Percentiles rank a stretch among this genome's conserved stretches.
These are phyloP conservation scores for Mycocentrospora acerina DNA, from an alignment of 2,329 filamentous ascomycete genomes.

Conservation along the genomic window DNA sequence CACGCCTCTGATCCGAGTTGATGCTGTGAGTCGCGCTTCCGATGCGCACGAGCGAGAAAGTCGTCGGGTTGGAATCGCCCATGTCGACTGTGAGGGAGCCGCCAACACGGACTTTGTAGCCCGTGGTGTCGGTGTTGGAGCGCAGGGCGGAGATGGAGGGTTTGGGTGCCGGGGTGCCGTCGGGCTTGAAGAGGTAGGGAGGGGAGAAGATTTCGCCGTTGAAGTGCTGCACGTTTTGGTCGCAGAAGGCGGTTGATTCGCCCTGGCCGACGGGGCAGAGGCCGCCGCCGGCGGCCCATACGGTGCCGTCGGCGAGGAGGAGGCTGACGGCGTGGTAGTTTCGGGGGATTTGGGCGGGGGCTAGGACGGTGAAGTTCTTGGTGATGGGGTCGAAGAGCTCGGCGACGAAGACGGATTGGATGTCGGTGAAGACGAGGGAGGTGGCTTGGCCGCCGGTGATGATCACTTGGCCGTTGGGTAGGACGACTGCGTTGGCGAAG, in stretches of 20 bases:
- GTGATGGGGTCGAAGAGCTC: conserved; percentile 29
- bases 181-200: conserved; percentile 55
- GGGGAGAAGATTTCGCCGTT: conserved; percentile 60
- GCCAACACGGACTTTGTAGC: conserved; percentile 38
- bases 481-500: conserved; percentile 30
- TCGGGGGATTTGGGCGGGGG: conserved; percentile 20
- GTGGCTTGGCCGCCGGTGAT: conserved; percentile 30
- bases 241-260: no score
- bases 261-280: conserved; percentile 45
- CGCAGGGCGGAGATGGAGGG: conserved; percentile 46
- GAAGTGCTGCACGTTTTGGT: conserved; percentile 55
- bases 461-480: conserved; percentile 40
- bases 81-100: conserved; percentile 31
- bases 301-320: conserved; percentile 28
- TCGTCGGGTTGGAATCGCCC: conserved; percentile 26
- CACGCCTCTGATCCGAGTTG: conserved; percentile 60
- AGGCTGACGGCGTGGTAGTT: conserved; percentile 33
- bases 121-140: no score
- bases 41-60: conserved; percentile 51
- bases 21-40: conserved; percentile 57
- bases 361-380: conserved; percentile 22
- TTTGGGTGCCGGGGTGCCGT: conserved; percentile 46
- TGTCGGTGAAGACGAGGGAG: conserved; percentile 22
- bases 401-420: conserved; percentile 14
- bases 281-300: conserved; percentile 28